Evolutionary conservation across 331 rosid genomes (phyloP), one percentile per base, ranked within the genome.

Genomic region (Cydonia oblonga): DNA sequence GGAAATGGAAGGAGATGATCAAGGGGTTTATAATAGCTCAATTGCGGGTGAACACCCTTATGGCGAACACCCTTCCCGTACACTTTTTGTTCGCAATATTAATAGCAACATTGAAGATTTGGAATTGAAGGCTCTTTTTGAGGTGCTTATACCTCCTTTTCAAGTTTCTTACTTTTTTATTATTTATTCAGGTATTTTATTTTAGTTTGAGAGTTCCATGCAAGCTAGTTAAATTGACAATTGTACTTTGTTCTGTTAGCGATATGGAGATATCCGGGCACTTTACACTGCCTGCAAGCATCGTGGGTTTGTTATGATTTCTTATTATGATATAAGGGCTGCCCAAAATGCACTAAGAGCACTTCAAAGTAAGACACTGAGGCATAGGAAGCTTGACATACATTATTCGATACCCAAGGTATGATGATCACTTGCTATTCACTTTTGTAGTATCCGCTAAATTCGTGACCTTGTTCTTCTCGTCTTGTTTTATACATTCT

Each of bases 381-480:
- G 81, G 79, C 82, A 82, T 65, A 82, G 90, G 85, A 86, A 85
- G 73, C 95, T 90, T 15, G 92, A 90, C 80, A 86, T 90, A 70
- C 95, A 88, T 73, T 90, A 85, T 81, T 90, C 92, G 49, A 80
- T 90, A 78, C 95, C 95, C 15, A 90, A 90, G 96, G 96, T 90
- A 86, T 49, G 59, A 59, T 44, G 62, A 19, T 70, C 59, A 16
- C 58, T 70, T 30, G 23, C 15, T 56, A 22, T 26, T 56, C 42
- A 22, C 35, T 56, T 22, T 33, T 33, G 33, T 33, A 40, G 38
- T 38, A 18, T 58, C 20, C 13, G 13, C 35, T 35, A 53, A 3
- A 33, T 70, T 35, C 16, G 40, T 2, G 5, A 32, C 52, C 16
- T 4, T 14, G 4, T 70, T 70, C 35, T 56, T 23, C 40, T 14